These are phyloP conservation scores for Boletus rufocinnamomeus DNA, from an alignment of 768 basidiomycete genomes.

Conservation along the genomic window DNA sequence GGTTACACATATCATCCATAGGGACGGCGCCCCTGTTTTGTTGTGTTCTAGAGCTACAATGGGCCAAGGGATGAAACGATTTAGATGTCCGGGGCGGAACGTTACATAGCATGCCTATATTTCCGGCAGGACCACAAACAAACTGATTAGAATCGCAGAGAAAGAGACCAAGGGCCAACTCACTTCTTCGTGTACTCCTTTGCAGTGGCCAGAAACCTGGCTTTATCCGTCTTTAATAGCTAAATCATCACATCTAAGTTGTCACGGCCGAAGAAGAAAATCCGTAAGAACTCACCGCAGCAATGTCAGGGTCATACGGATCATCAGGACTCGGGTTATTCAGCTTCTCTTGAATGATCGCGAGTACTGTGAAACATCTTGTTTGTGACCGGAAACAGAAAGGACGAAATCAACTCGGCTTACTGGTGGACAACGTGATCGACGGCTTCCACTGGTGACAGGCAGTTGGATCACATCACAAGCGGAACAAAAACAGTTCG, in stretches of 20 bases:
- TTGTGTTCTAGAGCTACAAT: constrained; percentile 17
- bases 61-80: neutral
- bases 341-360: constrained; percentile 78
- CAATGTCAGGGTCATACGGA: constrained; percentile 86
- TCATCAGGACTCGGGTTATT: constrained; percentile 89
- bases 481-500: neutral
- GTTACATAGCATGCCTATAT: constrained; percentile 27
- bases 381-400: constrained; percentile 10
- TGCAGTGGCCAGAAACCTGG: constrained; percentile 74
- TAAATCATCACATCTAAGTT: constrained; percentile 30
- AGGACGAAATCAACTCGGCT: constrained; percentile 17
- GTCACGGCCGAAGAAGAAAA: constrained; percentile 2
- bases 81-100: neutral
- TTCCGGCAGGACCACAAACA: neutral
- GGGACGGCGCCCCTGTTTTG: neutral
- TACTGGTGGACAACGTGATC: constrained; percentile 70
- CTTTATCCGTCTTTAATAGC: constrained; percentile 76
- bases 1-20: constrained; percentile 3
- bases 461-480: constrained; percentile 5
- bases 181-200: constrained; percentile 87
- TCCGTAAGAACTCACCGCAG: constrained; percentile 55
- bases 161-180: constrained; percentile 17
- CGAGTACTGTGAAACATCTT: constrained; percentile 53
- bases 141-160: constrained; percentile 8
- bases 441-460: constrained; percentile 79